Conservation (phyloP, 768 basidiomycete species). For the Suillus placidus region DNA sequence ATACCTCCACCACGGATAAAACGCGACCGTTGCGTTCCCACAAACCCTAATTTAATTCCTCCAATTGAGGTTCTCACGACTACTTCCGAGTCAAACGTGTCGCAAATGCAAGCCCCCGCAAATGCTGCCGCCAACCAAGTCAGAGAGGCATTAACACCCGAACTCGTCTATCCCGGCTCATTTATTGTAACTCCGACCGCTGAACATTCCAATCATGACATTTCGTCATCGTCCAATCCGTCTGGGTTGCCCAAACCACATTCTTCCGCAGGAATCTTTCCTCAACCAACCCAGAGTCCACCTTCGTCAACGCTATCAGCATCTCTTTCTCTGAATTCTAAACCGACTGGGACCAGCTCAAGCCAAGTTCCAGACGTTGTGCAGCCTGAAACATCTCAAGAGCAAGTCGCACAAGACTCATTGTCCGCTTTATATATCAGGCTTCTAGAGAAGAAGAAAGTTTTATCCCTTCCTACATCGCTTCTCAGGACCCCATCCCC, state of each 20-base stretch:
- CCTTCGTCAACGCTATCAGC: background rate
- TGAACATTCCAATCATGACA: background rate
- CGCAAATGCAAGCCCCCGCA: background rate
- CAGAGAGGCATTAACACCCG: background rate
- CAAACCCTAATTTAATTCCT: conserved; percentile 27
- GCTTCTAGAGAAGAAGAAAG: conserved; percentile 18
- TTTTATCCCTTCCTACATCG: conserved; percentile 14
- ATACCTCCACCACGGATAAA: conserved; percentile 7
- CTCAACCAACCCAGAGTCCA: background rate
- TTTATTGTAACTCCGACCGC: background rate
- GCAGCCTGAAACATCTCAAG: conserved; percentile 2
- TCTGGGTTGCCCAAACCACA: background rate
- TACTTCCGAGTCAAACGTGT: conserved; percentile 17
- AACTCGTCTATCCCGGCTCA: background rate
- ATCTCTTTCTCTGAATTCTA: background rate
- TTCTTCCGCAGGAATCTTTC: background rate
- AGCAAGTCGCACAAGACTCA: conserved; percentile 9
- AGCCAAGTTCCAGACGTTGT: background rate
- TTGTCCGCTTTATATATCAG: conserved; percentile 17
- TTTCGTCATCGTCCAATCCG: background rate
- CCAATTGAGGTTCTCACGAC: conserved; percentile 33
- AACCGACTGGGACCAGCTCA: background rate
- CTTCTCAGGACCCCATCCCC: conserved; percentile 15
- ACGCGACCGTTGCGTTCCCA: background rate
- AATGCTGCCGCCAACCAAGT: background rate